Percentiles rank a stretch among this genome's conserved stretches.
phyloP scores from a whole-genome alignment of 176 grass and related monocot genomes.

The Carex cristatella region DNA sequence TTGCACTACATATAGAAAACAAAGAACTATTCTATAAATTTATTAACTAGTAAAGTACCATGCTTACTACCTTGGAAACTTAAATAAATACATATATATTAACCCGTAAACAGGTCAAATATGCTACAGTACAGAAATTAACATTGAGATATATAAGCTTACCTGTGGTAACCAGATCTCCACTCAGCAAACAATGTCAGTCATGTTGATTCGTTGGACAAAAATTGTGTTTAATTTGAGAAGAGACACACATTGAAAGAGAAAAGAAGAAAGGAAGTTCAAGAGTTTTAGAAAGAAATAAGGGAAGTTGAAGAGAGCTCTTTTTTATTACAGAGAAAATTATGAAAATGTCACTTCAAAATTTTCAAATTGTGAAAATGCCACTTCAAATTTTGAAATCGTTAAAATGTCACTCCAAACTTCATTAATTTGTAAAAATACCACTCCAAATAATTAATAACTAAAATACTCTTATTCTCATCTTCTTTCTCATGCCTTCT shows the following conservation, averaged over 20 bases:
- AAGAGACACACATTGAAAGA: neutral
- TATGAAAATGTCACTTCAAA: no score
- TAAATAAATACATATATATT: neutral
- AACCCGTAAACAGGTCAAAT: neutral
- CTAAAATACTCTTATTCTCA: no score
- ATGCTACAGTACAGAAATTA: neutral
- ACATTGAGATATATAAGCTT: neutral
- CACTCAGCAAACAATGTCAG: neutral
- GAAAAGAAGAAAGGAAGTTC: neutral
- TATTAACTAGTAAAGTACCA: neutral
- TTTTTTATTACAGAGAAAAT: neutral
- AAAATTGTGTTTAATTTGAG: neutral
- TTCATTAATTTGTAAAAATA: no score
- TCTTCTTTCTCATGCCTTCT: no score
- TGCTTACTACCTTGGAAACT: neutral
- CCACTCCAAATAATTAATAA: no score
- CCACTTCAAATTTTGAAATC: no score
- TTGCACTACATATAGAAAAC: neutral
- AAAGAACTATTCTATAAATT: neutral
- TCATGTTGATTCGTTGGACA: neutral
- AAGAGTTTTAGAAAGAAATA: neutral
- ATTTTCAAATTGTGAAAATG: no score
- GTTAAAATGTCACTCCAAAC: no score
- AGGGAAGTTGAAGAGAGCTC: neutral
- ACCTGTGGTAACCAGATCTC: neutral